Conservation (phyloP, 352 stramenopile species). For the Albugo candida region DNA sequence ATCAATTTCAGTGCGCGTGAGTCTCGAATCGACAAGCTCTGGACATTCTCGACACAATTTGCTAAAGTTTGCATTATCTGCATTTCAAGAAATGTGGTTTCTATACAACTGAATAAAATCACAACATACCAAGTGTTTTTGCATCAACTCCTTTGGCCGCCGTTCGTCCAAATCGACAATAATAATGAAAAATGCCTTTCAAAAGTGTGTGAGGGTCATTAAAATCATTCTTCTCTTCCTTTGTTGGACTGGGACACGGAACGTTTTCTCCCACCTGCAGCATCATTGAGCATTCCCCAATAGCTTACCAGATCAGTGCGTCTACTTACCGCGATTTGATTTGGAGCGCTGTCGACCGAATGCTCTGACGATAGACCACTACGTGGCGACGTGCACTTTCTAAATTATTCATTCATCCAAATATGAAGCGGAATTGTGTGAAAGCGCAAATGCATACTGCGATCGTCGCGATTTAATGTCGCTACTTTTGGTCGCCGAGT, state of each 20-base stretch:
- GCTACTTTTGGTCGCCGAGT: slow-evolving; percentile 31
- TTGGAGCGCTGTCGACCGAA: no score
- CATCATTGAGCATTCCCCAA: no score
- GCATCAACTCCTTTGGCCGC: slow-evolving; percentile 35
- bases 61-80: slow-evolving; percentile 72
- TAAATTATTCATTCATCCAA: no score
- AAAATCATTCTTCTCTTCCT: slow-evolving; percentile 14
- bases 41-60: slow-evolving; percentile 71
- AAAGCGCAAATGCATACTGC: slow-evolving; percentile 16
- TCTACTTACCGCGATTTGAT: no score
- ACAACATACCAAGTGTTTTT: slow-evolving; percentile 36
- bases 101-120: neutral
- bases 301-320: no score
- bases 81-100: neutral
- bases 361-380: no score
- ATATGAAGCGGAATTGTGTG: neutral
- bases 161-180: slow-evolving; percentile 66
- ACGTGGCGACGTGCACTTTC: no score
- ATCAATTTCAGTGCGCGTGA: slow-evolving; percentile 64
- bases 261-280: neutral
- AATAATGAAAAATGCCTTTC: slow-evolving; percentile 69
- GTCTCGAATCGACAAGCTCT: slow-evolving; percentile 25
- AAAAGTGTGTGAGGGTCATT: slow-evolving; percentile 69
- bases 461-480: slow-evolving; percentile 22
- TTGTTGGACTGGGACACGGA: neutral